A percentile compares a stretch with the other conserved stretches of the same genome.
These are phyloP conservation scores for Stevia rebaudiana DNA, from an alignment of 140 eudicot species.

Conservation along the genomic window DNA sequence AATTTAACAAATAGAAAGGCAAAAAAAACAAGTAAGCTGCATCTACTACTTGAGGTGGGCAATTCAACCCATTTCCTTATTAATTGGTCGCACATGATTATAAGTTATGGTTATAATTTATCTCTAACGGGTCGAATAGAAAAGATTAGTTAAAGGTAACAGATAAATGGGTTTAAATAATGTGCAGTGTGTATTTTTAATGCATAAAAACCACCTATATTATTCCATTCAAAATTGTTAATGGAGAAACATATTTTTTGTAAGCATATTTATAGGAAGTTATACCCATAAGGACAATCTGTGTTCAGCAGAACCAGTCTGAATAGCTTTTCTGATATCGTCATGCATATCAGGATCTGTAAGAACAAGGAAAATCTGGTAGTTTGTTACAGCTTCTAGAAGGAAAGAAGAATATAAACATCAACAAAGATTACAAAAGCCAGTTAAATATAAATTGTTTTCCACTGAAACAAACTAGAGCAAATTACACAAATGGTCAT, in stretches of 20 bases:
- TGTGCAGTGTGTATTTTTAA: neutral
- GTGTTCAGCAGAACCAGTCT: constrained; percentile 62
- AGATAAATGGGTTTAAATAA: neutral
- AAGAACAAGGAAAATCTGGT: constrained; percentile 9
- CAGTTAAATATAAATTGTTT: neutral
- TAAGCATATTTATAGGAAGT: neutral
- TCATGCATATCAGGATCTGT: constrained; percentile 79
- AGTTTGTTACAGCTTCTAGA: constrained; percentile 10
- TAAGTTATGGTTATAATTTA: neutral
- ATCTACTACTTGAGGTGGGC: neutral
- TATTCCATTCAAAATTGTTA: neutral
- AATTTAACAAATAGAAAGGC: neutral
- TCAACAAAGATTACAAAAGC: neutral
- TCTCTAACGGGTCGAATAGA: neutral
- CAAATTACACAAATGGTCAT: too few species aligned
- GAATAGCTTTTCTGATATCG: constrained; percentile 53
- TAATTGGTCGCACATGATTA: neutral
- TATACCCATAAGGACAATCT: constrained; percentile 60
- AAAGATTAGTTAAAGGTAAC: neutral
- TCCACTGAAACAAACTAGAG: neutral
- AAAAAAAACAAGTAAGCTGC: neutral
- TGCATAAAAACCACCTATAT: neutral
- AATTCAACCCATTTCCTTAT: neutral
- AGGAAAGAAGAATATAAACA: neutral
- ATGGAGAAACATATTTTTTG: neutral